Conservation (phyloP, 2,329 filamentous ascomycete species). For the Fusarium musae region DNA sequence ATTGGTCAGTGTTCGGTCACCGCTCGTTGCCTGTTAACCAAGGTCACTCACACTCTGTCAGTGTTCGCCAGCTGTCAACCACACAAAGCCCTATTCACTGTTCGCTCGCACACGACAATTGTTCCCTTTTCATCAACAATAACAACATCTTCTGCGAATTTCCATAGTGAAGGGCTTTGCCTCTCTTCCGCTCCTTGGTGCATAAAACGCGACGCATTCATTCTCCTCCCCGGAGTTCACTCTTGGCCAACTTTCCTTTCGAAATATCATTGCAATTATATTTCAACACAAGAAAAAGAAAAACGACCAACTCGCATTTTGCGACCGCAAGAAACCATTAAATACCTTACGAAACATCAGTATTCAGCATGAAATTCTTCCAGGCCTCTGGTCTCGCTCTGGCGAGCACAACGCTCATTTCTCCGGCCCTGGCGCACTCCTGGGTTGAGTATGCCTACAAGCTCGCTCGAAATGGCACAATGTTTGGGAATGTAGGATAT, state of each 20-base stretch:
- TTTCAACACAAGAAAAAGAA: constrained; percentile 12
- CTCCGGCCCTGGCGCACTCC: constrained; percentile 69
- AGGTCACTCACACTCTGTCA: constrained; percentile 18
- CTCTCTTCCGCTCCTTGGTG: constrained; percentile 30
- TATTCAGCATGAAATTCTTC: constrained; percentile 39
- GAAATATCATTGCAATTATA: constrained; percentile 18
- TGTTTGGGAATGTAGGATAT: constrained; percentile 77
- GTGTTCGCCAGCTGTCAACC: constrained; percentile 39
- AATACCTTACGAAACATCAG: constrained; percentile 5
- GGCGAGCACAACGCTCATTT: constrained; percentile 44
- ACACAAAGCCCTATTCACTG: constrained; percentile 26
- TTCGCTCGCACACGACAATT: constrained; percentile 29
- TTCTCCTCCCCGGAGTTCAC: constrained; percentile 23
- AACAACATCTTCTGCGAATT: constrained; percentile 22
- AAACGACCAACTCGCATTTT: constrained; percentile 3
- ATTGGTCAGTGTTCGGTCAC: constrained; percentile 23
- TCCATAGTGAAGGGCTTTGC: constrained; percentile 28
- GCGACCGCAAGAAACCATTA: constrained; percentile 1
- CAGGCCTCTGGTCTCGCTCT: constrained; percentile 35
- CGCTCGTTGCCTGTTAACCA: background rate
- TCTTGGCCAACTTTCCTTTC: constrained; percentile 25
- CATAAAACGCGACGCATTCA: constrained; percentile 31
- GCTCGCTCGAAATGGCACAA: constrained; percentile 78
- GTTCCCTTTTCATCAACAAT: constrained; percentile 18
- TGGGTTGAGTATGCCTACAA: constrained; percentile 84